Conservation (phyloP, 2,329 filamentous ascomycete genomes). For the Thelonectria discophora region DNA sequence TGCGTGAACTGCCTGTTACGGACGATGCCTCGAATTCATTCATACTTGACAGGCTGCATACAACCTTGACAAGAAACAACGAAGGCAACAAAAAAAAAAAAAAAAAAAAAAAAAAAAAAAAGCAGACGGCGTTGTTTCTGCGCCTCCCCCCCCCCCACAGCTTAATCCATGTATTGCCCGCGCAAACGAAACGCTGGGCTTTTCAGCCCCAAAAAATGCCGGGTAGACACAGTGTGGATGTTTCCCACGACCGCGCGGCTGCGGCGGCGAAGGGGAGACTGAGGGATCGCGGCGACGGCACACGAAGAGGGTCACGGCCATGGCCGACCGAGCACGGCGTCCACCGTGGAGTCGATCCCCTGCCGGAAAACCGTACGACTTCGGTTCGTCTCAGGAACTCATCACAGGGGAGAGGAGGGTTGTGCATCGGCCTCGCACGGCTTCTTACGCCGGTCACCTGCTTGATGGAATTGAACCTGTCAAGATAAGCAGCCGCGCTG, state of each 20-base stretch:
- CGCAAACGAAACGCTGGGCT: background rate
- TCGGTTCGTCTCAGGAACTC: no score
- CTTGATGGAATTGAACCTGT: no score
- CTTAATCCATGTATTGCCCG: constrained; percentile 1
- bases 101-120: background rate
- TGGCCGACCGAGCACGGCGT: constrained; percentile 16
- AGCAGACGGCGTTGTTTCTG: background rate
- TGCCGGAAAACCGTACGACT: constrained; percentile 25
- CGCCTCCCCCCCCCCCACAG: constrained; percentile 14
- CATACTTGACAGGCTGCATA: background rate
- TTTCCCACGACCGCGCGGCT: constrained; percentile 15
- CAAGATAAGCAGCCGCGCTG: no score
- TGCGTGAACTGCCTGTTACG: constrained; percentile 6
- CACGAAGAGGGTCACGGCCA: constrained; percentile 9
- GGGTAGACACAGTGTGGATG: constrained; percentile 19
- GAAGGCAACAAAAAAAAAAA: background rate
- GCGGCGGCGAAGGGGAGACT: constrained; percentile 14
- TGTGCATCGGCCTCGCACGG: background rate
- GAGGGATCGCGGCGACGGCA: constrained; percentile 17
- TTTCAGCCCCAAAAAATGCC: background rate
- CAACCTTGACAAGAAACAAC: no score
- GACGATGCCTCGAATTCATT: background rate
- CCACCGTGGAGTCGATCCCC: constrained; percentile 14
- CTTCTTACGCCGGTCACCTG: background rate
- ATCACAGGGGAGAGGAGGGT: no score